Base-by-base conservation (phyloP, 2,329 filamentous ascomycete genomes). In the Pseudogymnoascus sp. region DNA sequence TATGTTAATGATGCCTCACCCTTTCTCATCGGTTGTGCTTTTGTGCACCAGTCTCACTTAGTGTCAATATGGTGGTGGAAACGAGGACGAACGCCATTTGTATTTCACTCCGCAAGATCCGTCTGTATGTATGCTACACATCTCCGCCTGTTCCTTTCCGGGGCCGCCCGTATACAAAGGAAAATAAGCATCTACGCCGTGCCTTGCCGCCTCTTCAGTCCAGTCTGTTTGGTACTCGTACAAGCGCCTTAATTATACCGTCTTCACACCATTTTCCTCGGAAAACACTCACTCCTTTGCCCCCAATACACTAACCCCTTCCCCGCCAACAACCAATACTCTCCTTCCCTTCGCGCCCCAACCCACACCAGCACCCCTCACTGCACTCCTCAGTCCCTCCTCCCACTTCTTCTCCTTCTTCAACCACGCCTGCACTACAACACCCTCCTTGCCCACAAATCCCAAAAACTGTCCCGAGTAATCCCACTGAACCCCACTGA, bases 401-500 rank as follows among this genome's bases (percentile, higher is more conserved):
- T 86, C 89, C 94, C 94, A 99, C 63, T 83, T 81, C 83, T 96
- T 99, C 65, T 85, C 82, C 60, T 86, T 80, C 81, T 97, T 99
- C 66, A 84, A 83, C 76, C 95, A 99, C 71, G 96, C 89, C 74
- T 94, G 91, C 41, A 99, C 90, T 4, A 89, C 90, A 55, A 97
- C 79, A 29, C 92, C 92, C 48, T 88, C 86, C 3, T 88, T 82
- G 5, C 93, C 93, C 3, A 85, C 90, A 10, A 89, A 89, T 27
- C 92, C 90, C 61, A 99, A 80, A 78, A 90, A 99, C 75, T 97
- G 93, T 44, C 92, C 93, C 5, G 90, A 94, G 78, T 96, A 97
- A 72, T 99, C 94, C 92, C 92, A 99, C 58, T 82, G 81, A 66
- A 97, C 81, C 41, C 83, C 85, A 65, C 89, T 84, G 58, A 96